A percentile compares a stretch with the other conserved stretches of the same genome.
phyloP scores from a whole-genome alignment of 2,329 filamentous ascomycete species.

The Penicillium italicum region DNA sequence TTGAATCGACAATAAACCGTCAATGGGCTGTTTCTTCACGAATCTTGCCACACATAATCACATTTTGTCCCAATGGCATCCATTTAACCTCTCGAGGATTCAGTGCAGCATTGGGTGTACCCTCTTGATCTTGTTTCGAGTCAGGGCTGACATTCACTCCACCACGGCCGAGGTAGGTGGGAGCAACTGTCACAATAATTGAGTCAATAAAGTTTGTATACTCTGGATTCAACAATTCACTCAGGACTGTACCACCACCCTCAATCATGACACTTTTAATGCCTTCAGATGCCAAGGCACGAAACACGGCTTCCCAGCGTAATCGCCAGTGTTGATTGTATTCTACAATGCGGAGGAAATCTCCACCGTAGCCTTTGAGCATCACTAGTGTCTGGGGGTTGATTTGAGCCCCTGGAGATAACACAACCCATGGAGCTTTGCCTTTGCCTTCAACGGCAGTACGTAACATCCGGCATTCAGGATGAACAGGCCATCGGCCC shows the following conservation, averaged over 20 bases:
- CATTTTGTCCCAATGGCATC: slow-evolving; percentile 76
- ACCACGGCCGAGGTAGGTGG: slow-evolving; percentile 80
- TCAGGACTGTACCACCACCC: slow-evolving; percentile 78
- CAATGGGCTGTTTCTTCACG: slow-evolving; percentile 10
- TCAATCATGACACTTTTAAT: slow-evolving; percentile 86
- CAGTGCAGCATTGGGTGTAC: slow-evolving; percentile 57
- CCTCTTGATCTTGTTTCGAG: slow-evolving; percentile 50
- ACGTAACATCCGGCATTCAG: slow-evolving; percentile 62
- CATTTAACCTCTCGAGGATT: slow-evolving; percentile 66
- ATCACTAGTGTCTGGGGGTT: slow-evolving; percentile 46
- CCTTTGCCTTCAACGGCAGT: slow-evolving; percentile 64
- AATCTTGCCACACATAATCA: slow-evolving; percentile 72
- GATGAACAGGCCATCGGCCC: slow-evolving; percentile 65
- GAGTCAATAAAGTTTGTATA: slow-evolving; percentile 65
- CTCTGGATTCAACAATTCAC: slow-evolving; percentile 65
- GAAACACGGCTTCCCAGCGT: slow-evolving; percentile 63
- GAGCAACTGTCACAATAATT: slow-evolving; percentile 84
- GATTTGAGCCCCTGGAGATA: slow-evolving; percentile 46
- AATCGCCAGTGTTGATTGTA: slow-evolving; percentile 47
- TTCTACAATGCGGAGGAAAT: slow-evolving; percentile 43
- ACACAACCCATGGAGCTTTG: slow-evolving; percentile 69
- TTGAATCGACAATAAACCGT: not conserved
- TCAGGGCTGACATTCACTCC: slow-evolving; percentile 75
- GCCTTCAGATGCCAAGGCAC: slow-evolving; percentile 55
- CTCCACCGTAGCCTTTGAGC: slow-evolving; percentile 47